Percentiles rank a stretch among this genome's conserved stretches.
Evolutionary conservation across 2,329 filamentous ascomycete genomes (phyloP).

Genomic region (Ophiocordyceps camponoti-floridani): DNA sequence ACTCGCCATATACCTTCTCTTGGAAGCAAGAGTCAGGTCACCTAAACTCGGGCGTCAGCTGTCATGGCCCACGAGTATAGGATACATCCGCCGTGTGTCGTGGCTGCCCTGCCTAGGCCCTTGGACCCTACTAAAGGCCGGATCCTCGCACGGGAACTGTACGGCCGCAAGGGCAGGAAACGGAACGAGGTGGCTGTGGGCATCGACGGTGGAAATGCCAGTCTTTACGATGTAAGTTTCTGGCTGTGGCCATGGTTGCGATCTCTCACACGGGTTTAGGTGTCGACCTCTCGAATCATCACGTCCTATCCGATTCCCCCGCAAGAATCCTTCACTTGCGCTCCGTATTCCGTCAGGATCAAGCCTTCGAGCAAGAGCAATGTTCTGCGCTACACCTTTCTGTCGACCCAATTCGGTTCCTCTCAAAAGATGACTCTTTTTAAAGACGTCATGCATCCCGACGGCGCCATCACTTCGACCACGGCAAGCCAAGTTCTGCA

Average conservation of each 20-base stretch:
- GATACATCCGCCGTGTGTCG: slow-evolving; percentile 45
- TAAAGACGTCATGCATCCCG: slow-evolving; percentile 33
- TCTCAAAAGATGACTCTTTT: slow-evolving; percentile 38
- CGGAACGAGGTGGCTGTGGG: slow-evolving; percentile 45
- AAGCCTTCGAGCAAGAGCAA: slow-evolving; percentile 27
- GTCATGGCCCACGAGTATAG: slow-evolving; percentile 40
- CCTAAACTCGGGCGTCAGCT: not conserved
- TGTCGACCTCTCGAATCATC: slow-evolving; percentile 41
- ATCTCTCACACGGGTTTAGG: slow-evolving; percentile 18
- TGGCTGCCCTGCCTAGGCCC: slow-evolving; percentile 40
- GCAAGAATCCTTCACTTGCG: slow-evolving; percentile 44
- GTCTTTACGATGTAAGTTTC: slow-evolving; percentile 42
- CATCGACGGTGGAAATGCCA: slow-evolving; percentile 46
- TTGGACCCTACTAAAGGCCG: slow-evolving; percentile 31
- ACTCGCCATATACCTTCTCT: too few relatives aligned
- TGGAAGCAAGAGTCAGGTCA: not conserved
- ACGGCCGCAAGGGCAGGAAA: slow-evolving; percentile 43
- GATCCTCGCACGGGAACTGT: slow-evolving; percentile 42
- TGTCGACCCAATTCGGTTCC: slow-evolving; percentile 30
- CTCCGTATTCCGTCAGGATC: slow-evolving; percentile 38
- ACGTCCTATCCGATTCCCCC: slow-evolving; percentile 51
- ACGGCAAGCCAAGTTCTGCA: slow-evolving; percentile 25
- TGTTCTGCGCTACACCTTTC: slow-evolving; percentile 41
- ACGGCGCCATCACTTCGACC: slow-evolving; percentile 33
- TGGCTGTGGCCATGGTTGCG: not conserved